Evolutionary conservation across 306 rosid species (phyloP), one percentile per base, ranked within the genome.

Genomic region (Dryas alaskensis): DNA sequence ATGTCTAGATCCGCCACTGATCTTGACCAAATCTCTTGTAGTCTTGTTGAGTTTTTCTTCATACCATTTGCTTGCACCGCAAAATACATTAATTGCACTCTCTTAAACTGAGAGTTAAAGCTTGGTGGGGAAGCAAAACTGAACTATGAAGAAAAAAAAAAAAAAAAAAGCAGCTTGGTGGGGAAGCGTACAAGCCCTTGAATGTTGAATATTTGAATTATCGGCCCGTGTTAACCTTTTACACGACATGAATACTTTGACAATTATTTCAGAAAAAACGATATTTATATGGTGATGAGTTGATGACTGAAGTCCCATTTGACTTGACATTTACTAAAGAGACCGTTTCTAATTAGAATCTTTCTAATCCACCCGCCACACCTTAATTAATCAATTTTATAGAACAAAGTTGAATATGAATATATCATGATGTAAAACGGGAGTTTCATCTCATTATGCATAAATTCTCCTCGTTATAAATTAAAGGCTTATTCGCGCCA

Each of bases 251-350:
- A 53, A 50, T 39, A 16, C 1, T 16, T 64, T 44, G 69, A 44
- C 67, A 64, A 63, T 42, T 48, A 2, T 45, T 45, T 45, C 22
- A 22, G 22, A 45, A 1, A 45, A 5, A 5, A 45, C 9, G 48
- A 45, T 3, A 61, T 39, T 7, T 31, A 19, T 53, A 6, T 40
- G 39, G 74, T 11, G 19, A 10, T 55, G 76, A 72, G 39, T 64
- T 11, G 19, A 10, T 55, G 76, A 72, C 67, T 46, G n/a, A 46
- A 72, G 76, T 72, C 58, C 2, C n/a, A 31, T 59, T 46, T 72
- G 76, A 72, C 76, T 31, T 72, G 67, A 72, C 42, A 46, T 59
- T 71, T 45, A 55, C 65, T 7, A 44, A 9, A 22, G 4, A 13
- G 25, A 13, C 16, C 72, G 14, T 57, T 14, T 55, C 49, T 55